These are phyloP conservation scores for Puccinellia tenuiflora DNA, from an alignment of 176 grass and related monocot species.

Conservation along the genomic window DNA sequence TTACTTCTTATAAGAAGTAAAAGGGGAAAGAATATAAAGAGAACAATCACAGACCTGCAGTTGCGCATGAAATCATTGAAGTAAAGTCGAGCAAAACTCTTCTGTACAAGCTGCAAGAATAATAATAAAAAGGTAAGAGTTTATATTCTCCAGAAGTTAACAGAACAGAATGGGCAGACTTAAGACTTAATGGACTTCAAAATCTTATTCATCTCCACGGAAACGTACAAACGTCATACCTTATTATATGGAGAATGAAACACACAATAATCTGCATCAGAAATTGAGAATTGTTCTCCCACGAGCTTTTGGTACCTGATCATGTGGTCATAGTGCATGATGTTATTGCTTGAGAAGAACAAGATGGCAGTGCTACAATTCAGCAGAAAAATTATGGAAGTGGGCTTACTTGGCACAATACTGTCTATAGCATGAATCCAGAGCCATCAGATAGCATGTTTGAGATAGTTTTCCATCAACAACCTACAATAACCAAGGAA, in stretches of 20 bases:
- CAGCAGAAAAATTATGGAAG: neutral
- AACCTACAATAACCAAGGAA: slow-evolving; percentile 46
- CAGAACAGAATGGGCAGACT: neutral
- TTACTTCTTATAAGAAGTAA: neutral
- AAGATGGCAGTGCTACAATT: slow-evolving; percentile 10
- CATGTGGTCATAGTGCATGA: neutral
- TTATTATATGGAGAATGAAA: slow-evolving; percentile 99
- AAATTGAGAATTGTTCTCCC: slow-evolving; percentile 76
- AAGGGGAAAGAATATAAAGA: neutral
- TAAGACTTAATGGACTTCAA: neutral
- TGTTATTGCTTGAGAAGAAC: neutral
- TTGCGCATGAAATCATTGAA: slow-evolving; percentile 86
- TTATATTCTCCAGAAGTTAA: slow-evolving; percentile 1
- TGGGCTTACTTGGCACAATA: slow-evolving; percentile 73
- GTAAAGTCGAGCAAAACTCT: slow-evolving; percentile 88
- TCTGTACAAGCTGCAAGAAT: slow-evolving; percentile 78
- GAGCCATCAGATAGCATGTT: slow-evolving; percentile 90
- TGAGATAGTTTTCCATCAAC: slow-evolving; percentile 98
- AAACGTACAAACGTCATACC: slow-evolving; percentile 28
- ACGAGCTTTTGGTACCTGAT: slow-evolving; percentile 78
- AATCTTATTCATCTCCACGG: neutral
- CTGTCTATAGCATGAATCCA: slow-evolving; percentile 73
- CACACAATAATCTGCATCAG: slow-evolving; percentile 75
- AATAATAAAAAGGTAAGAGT: neutral
- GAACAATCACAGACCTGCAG: slow-evolving; percentile 52